phyloP scores from a whole-genome alignment of 2,329 filamentous ascomycete genomes.

The Monosporascus sp. region DNA sequence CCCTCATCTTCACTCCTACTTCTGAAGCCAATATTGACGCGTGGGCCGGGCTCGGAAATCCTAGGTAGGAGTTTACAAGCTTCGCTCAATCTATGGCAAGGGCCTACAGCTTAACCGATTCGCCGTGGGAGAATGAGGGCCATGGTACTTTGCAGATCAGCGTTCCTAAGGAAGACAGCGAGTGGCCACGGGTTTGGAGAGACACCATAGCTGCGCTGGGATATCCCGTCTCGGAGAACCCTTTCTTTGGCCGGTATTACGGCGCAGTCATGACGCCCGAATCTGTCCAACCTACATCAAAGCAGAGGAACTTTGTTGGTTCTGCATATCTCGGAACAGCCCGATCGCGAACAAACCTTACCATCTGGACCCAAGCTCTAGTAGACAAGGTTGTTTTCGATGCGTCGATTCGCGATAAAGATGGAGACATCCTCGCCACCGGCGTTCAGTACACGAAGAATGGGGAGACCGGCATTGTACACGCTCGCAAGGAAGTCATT shows the following conservation, averaged over 20 bases:
- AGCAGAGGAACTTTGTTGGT: background rate
- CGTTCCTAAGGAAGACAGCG: background rate
- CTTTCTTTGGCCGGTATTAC: background rate
- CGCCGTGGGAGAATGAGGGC: no score
- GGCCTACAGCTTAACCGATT: background rate
- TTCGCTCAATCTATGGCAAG: background rate
- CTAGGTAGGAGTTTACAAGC: constrained; percentile 16
- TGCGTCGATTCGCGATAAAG: background rate
- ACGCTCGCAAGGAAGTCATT: background rate
- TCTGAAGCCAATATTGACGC: constrained; percentile 16
- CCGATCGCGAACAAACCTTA: background rate
- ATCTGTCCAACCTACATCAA: background rate
- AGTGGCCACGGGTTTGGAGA: background rate
- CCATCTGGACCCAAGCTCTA: background rate
- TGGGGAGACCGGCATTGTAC: background rate
- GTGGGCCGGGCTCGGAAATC: constrained; percentile 21
- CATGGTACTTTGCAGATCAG: background rate
- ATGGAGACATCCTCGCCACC: no score
- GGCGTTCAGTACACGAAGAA: background rate
- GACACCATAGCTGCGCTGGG: background rate
- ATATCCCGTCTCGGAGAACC: background rate
- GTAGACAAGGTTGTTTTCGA: background rate
- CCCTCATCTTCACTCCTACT: constrained; percentile 15
- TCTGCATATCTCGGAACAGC: background rate
- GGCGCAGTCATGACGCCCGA: background rate